Percentiles rank a stretch among this genome's conserved stretches.
Conservation (phyloP, 768 basidiomycete genomes). For the Suillus variegatus region DNA sequence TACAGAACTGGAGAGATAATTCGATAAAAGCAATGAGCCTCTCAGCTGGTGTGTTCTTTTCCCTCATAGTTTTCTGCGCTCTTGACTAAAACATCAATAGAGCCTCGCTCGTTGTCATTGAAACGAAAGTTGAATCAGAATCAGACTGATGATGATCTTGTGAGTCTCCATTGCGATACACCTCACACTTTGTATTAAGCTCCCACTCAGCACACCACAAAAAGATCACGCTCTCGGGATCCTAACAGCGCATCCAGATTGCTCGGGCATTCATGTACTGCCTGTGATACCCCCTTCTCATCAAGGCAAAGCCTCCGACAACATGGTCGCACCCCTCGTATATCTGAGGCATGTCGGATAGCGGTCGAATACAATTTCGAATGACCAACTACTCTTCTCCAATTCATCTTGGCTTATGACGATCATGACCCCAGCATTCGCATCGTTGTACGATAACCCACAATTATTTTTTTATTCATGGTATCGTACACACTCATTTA, state of each 20-base stretch:
- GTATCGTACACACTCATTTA: slow-evolving; percentile 27
- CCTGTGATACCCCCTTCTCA: slow-evolving; percentile 69
- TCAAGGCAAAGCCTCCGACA: slow-evolving; percentile 58
- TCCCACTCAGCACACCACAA: slow-evolving; percentile 45
- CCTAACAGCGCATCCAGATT: slow-evolving; percentile 40
- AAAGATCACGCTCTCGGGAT: slow-evolving; percentile 53
- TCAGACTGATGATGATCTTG: slow-evolving; percentile 42
- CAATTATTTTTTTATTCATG: slow-evolving; percentile 25
- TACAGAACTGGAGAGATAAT: slow-evolving; percentile 70
- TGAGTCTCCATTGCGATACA: slow-evolving; percentile 26
- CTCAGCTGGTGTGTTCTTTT: slow-evolving; percentile 40
- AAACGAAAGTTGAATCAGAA: slow-evolving; percentile 47
- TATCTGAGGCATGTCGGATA: slow-evolving; percentile 69
- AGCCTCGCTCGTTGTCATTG: slow-evolving; percentile 38
- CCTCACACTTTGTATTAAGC: slow-evolving; percentile 8
- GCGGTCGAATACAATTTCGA: slow-evolving; percentile 80
- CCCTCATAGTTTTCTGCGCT: slow-evolving; percentile 2
- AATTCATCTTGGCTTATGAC: slow-evolving; percentile 11
- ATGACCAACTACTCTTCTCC: slow-evolving; percentile 20
- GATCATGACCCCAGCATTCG: slow-evolving; percentile 22
- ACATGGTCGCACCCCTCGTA: slow-evolving; percentile 54
- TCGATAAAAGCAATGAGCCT: slow-evolving; percentile 46
- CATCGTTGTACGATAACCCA: slow-evolving; percentile 32
- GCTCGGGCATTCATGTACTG: slow-evolving; percentile 66
- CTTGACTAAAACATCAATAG: slow-evolving; percentile 14